Evolutionary conservation across 441 rosid species (phyloP).

Genomic region (Brassica hybrid): DNA sequence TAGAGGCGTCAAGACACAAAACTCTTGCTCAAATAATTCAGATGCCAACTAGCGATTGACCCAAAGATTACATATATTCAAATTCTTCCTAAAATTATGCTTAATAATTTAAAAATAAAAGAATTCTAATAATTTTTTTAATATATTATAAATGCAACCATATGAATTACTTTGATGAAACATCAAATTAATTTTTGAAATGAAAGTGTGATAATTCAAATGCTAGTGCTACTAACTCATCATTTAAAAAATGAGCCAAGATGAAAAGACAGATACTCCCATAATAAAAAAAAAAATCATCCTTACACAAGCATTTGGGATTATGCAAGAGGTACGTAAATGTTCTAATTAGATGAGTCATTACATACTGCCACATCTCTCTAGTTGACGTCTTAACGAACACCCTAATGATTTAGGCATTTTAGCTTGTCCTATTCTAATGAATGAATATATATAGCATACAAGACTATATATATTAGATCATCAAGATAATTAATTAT

Average conservation of each 20-base stretch:
- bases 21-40: slow-evolving; percentile 28
- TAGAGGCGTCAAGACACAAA: slow-evolving; percentile 33
- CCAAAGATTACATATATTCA: not conserved
- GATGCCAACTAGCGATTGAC: slow-evolving; percentile 18
- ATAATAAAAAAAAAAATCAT: not conserved
- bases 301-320: slow-evolving; percentile 8
- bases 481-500: not conserved
- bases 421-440: slow-evolving; percentile 35
- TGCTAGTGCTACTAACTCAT: not conserved
- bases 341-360: slow-evolving; percentile 8
- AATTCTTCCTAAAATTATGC: not conserved
- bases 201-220: too few species aligned
- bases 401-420: slow-evolving; percentile 23
- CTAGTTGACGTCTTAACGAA: slow-evolving; percentile 36
- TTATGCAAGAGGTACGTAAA: not conserved
- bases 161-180: not conserved
- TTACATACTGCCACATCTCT: slow-evolving; percentile 17
- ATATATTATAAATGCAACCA: not conserved
- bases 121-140: not conserved
- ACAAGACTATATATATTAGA: not conserved
- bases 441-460: slow-evolving; percentile 2
- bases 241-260: not conserved
- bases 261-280: not conserved
- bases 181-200: too few species aligned
- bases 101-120: not conserved